Conservation (phyloP, 352 stramenopile genomes). For the Phytophthora brassicae region DNA sequence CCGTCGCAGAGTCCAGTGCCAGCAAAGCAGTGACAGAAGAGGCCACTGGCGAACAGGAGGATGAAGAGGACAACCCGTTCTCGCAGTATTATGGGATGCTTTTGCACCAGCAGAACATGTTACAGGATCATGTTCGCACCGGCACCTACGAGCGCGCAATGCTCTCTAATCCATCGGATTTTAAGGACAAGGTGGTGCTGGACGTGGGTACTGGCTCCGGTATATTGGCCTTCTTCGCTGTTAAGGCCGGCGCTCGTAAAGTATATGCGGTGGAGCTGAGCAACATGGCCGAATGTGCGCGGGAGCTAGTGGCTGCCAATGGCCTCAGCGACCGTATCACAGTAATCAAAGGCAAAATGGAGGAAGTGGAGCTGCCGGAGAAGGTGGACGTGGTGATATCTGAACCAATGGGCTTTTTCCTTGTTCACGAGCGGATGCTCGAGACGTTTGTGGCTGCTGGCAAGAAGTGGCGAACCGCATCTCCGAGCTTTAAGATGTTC, state of each 20-base stretch:
- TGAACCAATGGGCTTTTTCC: conserved; percentile 99
- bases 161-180: conserved; percentile 94
- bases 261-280: conserved; percentile 96
- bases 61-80: conserved; percentile 90
- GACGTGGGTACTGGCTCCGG: conserved; percentile 99
- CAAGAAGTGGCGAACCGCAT: conserved; percentile 93
- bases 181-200: conserved; percentile 98
- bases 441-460: conserved; percentile 96
- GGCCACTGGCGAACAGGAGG: conserved; percentile 22
- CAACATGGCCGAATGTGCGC: conserved; percentile 97
- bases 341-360: conserved; percentile 97
- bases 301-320: conserved; percentile 94
- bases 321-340: conserved; percentile 95
- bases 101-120: conserved; percentile 99
- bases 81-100: conserved; percentile 95
- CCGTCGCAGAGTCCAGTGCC: background rate
- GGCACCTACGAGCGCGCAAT: conserved; percentile 98
- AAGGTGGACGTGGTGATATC: conserved; percentile 99
- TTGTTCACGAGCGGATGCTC: conserved; percentile 99
- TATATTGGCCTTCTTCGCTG: conserved; percentile 98
- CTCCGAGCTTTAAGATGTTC: conserved; percentile 92
- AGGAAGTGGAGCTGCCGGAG: conserved; percentile 95
- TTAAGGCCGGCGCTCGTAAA: conserved; percentile 96
- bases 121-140: conserved; percentile 99
- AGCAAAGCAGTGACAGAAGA: background rate